Evolutionary conservation across 1,284 basidiomycete genomes (phyloP), one percentile per base, ranked within the genome.

Genomic region (Ganoderma meredithae): DNA sequence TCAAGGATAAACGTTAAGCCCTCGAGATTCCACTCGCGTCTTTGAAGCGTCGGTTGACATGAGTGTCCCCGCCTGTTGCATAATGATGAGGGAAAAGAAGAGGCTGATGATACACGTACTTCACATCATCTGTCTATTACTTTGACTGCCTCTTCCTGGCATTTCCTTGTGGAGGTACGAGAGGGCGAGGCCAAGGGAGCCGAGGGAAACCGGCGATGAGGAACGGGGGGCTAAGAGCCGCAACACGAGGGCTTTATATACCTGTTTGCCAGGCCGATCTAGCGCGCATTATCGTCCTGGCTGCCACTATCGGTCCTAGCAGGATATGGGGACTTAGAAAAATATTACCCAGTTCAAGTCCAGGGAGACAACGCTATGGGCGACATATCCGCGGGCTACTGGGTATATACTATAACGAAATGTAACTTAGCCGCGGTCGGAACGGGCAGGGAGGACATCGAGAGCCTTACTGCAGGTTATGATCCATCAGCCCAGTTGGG

Each of bases 201-300:
- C 44, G n/a, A 52, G 27, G 25, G 52, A 25, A 53, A 47, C 44
- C 44, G n/a, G 52, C 13, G 52, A 25, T 6, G 25, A 12, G 52
- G 25, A 31, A 53, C 31, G 52, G 31, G 52, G 25, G 15, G 27
- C 27, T 53, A 4, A 13, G 15, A 25, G 10, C 27, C 22, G 52
- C 44, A 53, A 53, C 12, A 31, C 25, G 52, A 31, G 52, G 25
- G 52, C 25, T 53, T 31, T 53, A 53, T 53, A 53, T 53, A 53
- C 52, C 52, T 53, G 31, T 53, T 53, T 17, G 25, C 25, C 25
- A 25, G 25, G 1, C 3, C 52, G 12, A 0, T 31, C 22, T 53
- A 53, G 52, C 52, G 52, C 52, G 15, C 52, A 15, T 47, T 8
- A 7, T 47, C n/a, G 8, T 22, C 47, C 22, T 3, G 12, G 19